Base-by-base conservation (phyloP, 1,284 basidiomycete species). In the Ustilago lituana region DNA sequence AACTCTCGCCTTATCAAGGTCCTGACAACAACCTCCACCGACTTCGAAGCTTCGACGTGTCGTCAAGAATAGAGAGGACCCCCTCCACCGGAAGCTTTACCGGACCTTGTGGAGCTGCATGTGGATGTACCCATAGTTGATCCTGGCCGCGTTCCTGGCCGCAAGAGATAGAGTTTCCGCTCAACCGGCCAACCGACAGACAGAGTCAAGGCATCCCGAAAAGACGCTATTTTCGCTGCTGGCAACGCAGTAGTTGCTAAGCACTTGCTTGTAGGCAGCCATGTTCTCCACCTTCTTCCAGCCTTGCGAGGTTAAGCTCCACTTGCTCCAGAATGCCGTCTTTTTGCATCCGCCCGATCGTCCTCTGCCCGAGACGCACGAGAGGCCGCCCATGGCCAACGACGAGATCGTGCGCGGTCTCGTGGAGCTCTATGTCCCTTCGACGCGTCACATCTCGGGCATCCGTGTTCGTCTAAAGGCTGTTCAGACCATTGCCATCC, bases 361-460 rank as follows among this genome's bases (percentile, higher is more conserved):
- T n/a, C 56, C 68, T 17, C 55, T 70, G 4, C 71, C 71, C 17
- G 70, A 73, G 10, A 65, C 63, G 14, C 62, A 75, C 59, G 74
- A 74, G 26, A 40, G 58, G 8, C 78, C 78, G 7, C 80, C 80
- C 8, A 67, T 75, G 48, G 71, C 77, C 27, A 76, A 77, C 43
- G 80, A 82, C 58, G 78, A 78, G 45, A 63, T 82, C 29, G 77
- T 81, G 10, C 69, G 79, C 7, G 80, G 80, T 12, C 64, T 82
- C 15, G 74, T 82, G 26, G 79, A 82, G 55, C 64, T 82, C 44
- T 70, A 75, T 44, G 78, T 78, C 3, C 80, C 80, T 14, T 66
- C 74, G 17, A 63, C 61, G 8, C 71, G 80, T 12, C 73, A 75
- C 47, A 80, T 82, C 29, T 67, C 73, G 4, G 80, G 77, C 31